A percentile compares a stretch with the other conserved stretches of the same genome.
These are phyloP conservation scores for Exophiala aquamarina DNA, from an alignment of 2,329 filamentous ascomycete genomes.

Conservation along the genomic window DNA sequence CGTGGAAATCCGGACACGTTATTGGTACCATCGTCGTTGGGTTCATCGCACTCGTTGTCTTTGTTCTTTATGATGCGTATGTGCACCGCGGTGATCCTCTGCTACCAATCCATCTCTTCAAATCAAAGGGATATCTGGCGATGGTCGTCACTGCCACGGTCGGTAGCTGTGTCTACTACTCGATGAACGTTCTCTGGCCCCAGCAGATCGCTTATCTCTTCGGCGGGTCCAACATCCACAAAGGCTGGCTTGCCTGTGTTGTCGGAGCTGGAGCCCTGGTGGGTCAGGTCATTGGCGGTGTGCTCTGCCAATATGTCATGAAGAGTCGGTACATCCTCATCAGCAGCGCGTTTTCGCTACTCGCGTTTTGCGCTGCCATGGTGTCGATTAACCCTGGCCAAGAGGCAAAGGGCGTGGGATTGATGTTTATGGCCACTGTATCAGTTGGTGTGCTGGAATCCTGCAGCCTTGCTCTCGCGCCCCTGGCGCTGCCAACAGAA, in stretches of 20 bases:
- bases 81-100: constrained; percentile 37
- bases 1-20: constrained; percentile 42
- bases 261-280: not conserved
- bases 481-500: constrained; percentile 24
- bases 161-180: constrained; percentile 47
- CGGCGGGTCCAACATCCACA: constrained; percentile 27
- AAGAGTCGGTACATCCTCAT: constrained; percentile 20
- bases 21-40: constrained; percentile 39
- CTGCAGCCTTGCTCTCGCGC: constrained; percentile 23
- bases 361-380: constrained; percentile 23
- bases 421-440: constrained; percentile 26
- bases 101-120: constrained; percentile 45
- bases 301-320: constrained; percentile 16
- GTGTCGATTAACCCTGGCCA: constrained; percentile 16
- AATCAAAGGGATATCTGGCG: constrained; percentile 40
- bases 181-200: constrained; percentile 47
- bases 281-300: constrained; percentile 30
- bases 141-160: constrained; percentile 41
- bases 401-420: constrained; percentile 22
- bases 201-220: constrained; percentile 42
- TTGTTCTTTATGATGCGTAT: constrained; percentile 40
- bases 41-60: constrained; percentile 33
- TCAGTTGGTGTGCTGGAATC: constrained; percentile 21
- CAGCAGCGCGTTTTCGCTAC: constrained; percentile 10
- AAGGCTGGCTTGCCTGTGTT: constrained; percentile 1